Base-by-base conservation (phyloP, 495 filamentous ascomycete genomes). In the Penicillium robsamsonii region DNA sequence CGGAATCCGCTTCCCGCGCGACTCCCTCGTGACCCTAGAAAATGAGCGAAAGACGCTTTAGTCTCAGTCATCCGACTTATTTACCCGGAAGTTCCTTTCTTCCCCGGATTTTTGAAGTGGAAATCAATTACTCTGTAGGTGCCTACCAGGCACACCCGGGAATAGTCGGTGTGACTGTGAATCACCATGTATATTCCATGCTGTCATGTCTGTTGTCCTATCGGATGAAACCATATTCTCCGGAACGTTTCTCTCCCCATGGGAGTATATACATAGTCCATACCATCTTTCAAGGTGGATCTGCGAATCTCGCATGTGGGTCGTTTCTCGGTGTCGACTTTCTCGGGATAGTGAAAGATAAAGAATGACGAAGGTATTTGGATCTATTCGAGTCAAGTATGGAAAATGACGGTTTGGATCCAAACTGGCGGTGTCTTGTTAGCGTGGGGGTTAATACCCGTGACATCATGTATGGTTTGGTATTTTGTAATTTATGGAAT, bases 381-480 rank as follows among this genome's bases (percentile, higher is more conserved):
- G 49, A 51, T 25, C 8, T 30, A 42, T n/a, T 8, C 35, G 5
- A 17, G 8, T 12, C 30, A 20, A 27, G 29, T 17, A 41, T 27
- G 50, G 50, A 18, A 7, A 33, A 7, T 9, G 8, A n/a, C 3
- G 10, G 18, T 22, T 22, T 22, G 12, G 47, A 43, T n/a, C 49
- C 43, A 53, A 41, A 47, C 12, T 41, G 30, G 52, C 52, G 57
- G 52, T 50, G 57, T 55, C 50, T 54, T 53, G 17, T 30, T 64
- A 67, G 65, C 57, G 65, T 67, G 65, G 65, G 65, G 65, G 65
- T 65, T 46, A 44, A 40, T 46, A 55, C 15, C 35, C 18, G 53
- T 66, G 64, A 64, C 62, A 64, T 64, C 64, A 64, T 62, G 8
- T 29, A 5, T 13, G 17, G n/a, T n/a, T 40, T 7, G 31, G 29